A percentile compares a stretch with the other conserved stretches of the same genome.
phyloP scores from a whole-genome alignment of 2,329 filamentous ascomycete species.

The Paecilomyces sp. region DNA sequence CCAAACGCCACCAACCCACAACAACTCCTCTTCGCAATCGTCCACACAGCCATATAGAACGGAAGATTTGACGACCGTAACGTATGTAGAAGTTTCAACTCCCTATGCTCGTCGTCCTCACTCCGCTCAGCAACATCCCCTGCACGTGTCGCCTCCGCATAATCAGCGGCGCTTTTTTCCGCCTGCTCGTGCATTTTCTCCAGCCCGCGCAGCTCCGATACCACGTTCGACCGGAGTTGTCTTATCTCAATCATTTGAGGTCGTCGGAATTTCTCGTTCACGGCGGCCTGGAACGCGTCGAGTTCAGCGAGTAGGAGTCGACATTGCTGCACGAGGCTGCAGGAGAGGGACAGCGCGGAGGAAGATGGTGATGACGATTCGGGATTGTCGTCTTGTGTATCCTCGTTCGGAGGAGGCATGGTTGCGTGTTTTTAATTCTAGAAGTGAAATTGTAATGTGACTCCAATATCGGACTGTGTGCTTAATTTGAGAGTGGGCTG shows the following conservation, averaged over 20 bases:
- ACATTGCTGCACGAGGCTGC: conserved; percentile 31
- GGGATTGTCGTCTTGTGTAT: not conserved
- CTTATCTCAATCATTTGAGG: conserved; percentile 44
- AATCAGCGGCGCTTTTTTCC: conserved; percentile 6
- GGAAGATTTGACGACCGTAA: conserved; percentile 60
- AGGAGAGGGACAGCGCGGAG: conserved; percentile 13
- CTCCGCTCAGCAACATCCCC: conserved; percentile 9
- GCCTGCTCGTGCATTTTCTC: conserved; percentile 33
- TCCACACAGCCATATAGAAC: conserved; percentile 60
- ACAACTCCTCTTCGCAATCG: conserved; percentile 49
- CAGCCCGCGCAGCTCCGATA: conserved; percentile 42
- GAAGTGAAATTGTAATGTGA: not conserved
- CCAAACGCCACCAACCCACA: conserved; percentile 51
- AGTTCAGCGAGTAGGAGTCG: conserved; percentile 38
- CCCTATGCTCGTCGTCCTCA: conserved; percentile 14
- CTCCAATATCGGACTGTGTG: not conserved
- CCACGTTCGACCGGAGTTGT: conserved; percentile 41
- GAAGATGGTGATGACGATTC: not conserved
- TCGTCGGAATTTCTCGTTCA: conserved; percentile 34
- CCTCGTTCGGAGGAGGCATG: not conserved
- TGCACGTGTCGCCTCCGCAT: conserved; percentile 4
- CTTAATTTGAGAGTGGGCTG: not conserved
- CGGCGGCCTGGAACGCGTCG: conserved; percentile 35
- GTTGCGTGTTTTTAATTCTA: not conserved
- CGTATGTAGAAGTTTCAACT: conserved; percentile 43